Conservation (phyloP, 371 early-diverging fungal genomes). For the Mucor circinelloides region DNA sequence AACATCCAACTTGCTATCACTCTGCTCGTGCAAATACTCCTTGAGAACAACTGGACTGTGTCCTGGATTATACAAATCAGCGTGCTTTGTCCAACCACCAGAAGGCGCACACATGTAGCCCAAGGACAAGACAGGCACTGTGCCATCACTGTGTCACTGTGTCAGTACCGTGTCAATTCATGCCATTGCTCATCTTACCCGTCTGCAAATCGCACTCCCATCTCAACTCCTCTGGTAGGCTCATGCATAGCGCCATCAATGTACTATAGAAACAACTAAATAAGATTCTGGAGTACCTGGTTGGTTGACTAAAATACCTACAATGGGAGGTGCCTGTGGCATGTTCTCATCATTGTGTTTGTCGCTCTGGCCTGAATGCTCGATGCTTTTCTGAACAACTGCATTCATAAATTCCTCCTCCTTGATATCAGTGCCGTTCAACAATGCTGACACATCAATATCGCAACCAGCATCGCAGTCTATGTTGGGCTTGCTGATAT, state of each 20-base stretch:
- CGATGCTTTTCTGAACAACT: slow-evolving; percentile 6
- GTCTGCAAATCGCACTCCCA: slow-evolving; percentile 57
- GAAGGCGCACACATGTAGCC: slow-evolving; percentile 89
- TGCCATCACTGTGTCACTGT: slow-evolving; percentile 75
- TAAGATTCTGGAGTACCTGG: too few relatives aligned
- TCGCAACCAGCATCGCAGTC: slow-evolving; percentile 4
- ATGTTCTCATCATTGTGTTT: neutral
- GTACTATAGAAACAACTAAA: slow-evolving; percentile 20
- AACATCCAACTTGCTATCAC: slow-evolving; percentile 61
- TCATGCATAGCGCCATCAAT: slow-evolving; percentile 48
- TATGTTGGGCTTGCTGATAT: neutral
- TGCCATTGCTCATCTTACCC: slow-evolving; percentile 31
- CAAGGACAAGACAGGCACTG: slow-evolving; percentile 87
- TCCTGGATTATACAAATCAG: slow-evolving; percentile 80
- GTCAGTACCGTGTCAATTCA: neutral
- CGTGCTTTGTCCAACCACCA: slow-evolving; percentile 83
- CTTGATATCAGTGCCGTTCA: slow-evolving; percentile 16
- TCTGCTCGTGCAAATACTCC: slow-evolving; percentile 74
- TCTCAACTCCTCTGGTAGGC: slow-evolving; percentile 46
- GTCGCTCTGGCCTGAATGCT: neutral
- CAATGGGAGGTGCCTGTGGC: slow-evolving; percentile 19
- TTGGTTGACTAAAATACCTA: slow-evolving; percentile 1
- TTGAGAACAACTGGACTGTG: slow-evolving; percentile 71
- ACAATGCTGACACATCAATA: slow-evolving; percentile 4
- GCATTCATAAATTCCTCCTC: slow-evolving; percentile 20